Conservation (phyloP, 2,329 filamentous ascomycete species). For the Trichoderma atroviride region DNA sequence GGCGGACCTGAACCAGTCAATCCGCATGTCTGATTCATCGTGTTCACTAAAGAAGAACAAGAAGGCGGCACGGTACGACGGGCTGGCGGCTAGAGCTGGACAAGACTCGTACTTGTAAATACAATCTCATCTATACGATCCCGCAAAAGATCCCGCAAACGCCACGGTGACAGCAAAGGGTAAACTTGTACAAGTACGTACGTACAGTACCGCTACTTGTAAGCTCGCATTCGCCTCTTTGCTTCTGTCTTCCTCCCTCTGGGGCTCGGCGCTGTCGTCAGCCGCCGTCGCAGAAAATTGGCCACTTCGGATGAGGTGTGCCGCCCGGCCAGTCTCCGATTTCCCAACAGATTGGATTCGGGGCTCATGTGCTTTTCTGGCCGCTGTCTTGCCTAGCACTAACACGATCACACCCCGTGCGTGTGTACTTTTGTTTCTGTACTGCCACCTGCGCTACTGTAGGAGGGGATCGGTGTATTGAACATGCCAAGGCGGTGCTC, state of each 20-base stretch:
- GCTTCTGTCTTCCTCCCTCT: neutral
- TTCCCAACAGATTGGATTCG: conserved; percentile 24
- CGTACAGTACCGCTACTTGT: neutral
- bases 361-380: neutral
- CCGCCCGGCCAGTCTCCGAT: neutral
- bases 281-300: conserved; percentile 12
- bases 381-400: neutral
- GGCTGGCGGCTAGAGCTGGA: neutral
- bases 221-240: neutral
- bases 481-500: neutral
- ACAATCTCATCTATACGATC: neutral
- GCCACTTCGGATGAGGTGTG: conserved; percentile 24
- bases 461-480: neutral
- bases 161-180: neutral
- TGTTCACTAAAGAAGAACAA: neutral
- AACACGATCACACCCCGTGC: neutral
- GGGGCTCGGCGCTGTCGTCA: conserved; percentile 25
- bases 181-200: too few relatives aligned
- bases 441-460: neutral
- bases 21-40: neutral
- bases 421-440: neutral
- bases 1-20: conserved; percentile 19
- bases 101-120: conserved; percentile 2
- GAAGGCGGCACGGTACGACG: neutral
- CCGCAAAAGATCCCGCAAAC: neutral